phyloP scores from a whole-genome alignment of 2,329 filamentous ascomycete species.

The Penicillium paneum region DNA sequence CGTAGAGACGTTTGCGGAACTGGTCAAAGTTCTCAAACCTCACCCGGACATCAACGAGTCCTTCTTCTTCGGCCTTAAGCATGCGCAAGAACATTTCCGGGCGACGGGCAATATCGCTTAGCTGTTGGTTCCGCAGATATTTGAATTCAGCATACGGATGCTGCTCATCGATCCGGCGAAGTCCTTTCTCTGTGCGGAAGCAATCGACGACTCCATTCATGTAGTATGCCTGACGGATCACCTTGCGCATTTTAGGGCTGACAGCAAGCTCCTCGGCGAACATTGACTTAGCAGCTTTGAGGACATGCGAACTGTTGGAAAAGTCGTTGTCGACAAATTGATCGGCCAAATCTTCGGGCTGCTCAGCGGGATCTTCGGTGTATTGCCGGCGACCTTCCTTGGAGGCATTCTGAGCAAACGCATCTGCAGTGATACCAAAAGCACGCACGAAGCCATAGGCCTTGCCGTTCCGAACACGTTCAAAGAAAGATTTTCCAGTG shows the following conservation, averaged over 20 bases:
- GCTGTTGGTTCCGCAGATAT: conserved; percentile 86
- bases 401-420: conserved; percentile 81
- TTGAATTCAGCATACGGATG: conserved; percentile 98
- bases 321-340: conserved; percentile 70
- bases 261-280: conserved; percentile 86
- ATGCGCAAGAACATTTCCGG: conserved; percentile 94
- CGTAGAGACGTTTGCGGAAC: conserved; percentile 73
- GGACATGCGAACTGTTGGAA: conserved; percentile 68
- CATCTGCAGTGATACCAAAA: conserved; percentile 85
- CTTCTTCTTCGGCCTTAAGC: conserved; percentile 94
- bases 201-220: conserved; percentile 81
- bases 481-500: conserved; percentile 75
- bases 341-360: conserved; percentile 85
- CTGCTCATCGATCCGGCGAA: conserved; percentile 88
- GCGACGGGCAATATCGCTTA: conserved; percentile 73
- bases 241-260: conserved; percentile 84
- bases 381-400: conserved; percentile 74
- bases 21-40: conserved; percentile 71
- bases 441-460: conserved; percentile 80
- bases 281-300: conserved; percentile 78
- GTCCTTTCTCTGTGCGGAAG: conserved; percentile 85
- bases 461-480: conserved; percentile 76
- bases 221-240: conserved; percentile 80
- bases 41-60: conserved; percentile 80
- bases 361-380: conserved; percentile 76